Base-by-base conservation (phyloP, 192 early-diverging fungal genomes). In the Umbelopsis sp. region DNA sequence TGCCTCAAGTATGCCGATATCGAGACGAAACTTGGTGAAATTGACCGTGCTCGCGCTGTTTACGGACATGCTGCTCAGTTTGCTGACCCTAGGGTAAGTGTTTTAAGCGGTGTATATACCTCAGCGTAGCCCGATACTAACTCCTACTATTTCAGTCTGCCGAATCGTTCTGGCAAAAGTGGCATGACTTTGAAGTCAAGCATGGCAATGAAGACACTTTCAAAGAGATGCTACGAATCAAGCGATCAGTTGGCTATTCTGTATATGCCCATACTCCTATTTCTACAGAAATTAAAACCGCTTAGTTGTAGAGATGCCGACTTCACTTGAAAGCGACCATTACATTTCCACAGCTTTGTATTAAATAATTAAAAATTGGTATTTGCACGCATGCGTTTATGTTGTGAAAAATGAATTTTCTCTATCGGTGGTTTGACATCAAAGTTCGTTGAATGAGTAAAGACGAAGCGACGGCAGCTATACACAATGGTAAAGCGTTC, bases 171-270 rank as follows among this genome's bases (percentile, higher is more conserved):
- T 98, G 97, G 97, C 82, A 91, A 66, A 77, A 74, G 32, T 99
- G 98, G 98, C 93, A 96, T 70, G 92, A 95, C 66, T 99, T 98
- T 78, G 98, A 99, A 86, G 95, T 97, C 16, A 89, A 92, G 70
- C 92, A 96, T 72, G 98, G 98, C 36, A 98, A 96, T 77, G 97
- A 99, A 77, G 96, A 98, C 52, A 96, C 97, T 4, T 98, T 97
- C 83, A 96, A 95, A 82, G 97, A 98, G 72, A 97, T 97, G 96
- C 86, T 99, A 51, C 84, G 96, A 69, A 90, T 97, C 72, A 96
- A 96, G 78, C 93, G 97, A 8, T 88, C 88, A 45, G 92, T 94
- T 26, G 56, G 56, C 31, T 62, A 62, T 34, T 62, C 56, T 62
- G 56, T 62, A 16, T 62, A 62, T 62, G 56, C 56, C 31, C 56